A percentile compares a stretch with the other conserved stretches of the same genome.
phyloP scores from a whole-genome alignment of 345 rosid species.

The Eucalyptus guilfoylei region DNA sequence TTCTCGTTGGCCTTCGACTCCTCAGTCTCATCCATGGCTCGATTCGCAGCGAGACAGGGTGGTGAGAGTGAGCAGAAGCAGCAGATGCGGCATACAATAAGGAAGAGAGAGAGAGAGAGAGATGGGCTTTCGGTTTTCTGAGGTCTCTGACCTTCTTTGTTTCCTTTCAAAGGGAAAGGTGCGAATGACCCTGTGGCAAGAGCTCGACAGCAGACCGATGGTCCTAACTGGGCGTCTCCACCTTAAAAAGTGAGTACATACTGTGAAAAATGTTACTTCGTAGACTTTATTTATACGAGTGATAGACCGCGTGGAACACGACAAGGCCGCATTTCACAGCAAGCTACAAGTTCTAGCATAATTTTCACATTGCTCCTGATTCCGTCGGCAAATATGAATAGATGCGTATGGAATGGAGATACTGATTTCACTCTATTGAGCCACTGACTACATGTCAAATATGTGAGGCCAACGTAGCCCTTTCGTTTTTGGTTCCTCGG shows the following conservation, averaged over 20 bases:
- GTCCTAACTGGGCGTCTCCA: not conserved
- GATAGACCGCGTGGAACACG: not conserved
- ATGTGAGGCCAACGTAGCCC: not conserved
- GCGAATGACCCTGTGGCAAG: not conserved
- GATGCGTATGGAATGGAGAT: not conserved
- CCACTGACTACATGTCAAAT: not conserved
- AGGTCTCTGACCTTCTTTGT: not conserved
- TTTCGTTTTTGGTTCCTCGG: not conserved
- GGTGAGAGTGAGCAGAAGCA: not conserved
- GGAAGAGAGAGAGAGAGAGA: slow-evolving; percentile 3
- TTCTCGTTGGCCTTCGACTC: slow-evolving; percentile 26
- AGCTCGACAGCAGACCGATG: not conserved
- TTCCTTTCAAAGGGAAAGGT: not conserved
- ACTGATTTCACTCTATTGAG: not conserved
- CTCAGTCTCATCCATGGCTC: slow-evolving; percentile 58
- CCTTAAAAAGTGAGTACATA: not conserved
- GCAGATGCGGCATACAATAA: not conserved
- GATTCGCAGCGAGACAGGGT: not conserved
- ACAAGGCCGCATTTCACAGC: not conserved
- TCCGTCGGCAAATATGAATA: not conserved
- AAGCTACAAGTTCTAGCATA: not conserved
- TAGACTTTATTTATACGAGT: not conserved
- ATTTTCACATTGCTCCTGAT: not conserved
- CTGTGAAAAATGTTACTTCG: not conserved
- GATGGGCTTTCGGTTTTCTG: not conserved